Evolutionary conservation across 108 stramenopile species (phyloP).

Genomic region (Conticribra guillardii): DNA sequence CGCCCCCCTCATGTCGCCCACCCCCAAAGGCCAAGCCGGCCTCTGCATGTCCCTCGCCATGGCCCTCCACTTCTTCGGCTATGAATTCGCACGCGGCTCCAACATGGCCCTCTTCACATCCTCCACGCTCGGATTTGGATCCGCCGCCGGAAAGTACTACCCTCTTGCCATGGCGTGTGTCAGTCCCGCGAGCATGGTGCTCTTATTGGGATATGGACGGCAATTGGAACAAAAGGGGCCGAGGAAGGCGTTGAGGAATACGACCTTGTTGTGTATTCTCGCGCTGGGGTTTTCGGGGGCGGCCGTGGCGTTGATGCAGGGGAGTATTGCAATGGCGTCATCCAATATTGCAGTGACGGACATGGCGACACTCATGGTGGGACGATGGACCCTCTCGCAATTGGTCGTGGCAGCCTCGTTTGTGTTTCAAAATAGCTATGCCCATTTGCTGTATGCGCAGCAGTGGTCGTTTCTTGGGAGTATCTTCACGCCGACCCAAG

Average conservation of each 20-base stretch:
- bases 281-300: conserved; percentile 47
- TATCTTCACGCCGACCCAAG: conserved; percentile 72
- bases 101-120: conserved; percentile 83
- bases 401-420: conserved; percentile 65
- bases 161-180: conserved; percentile 82
- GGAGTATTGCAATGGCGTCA: conserved; percentile 32
- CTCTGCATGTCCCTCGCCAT: conserved; percentile 72
- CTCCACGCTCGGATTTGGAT: conserved; percentile 63
- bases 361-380: no score
- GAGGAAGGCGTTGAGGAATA: conserved; percentile 57
- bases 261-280: conserved; percentile 59
- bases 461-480: conserved; percentile 86
- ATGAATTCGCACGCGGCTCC: conserved; percentile 75
- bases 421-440: conserved; percentile 84
- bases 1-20: neutral
- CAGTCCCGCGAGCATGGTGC: conserved; percentile 59
- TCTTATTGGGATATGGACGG: conserved; percentile 61
- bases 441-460: conserved; percentile 78
- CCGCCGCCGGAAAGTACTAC: conserved; percentile 56
- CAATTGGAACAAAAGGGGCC: conserved; percentile 68
- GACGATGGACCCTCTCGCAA: conserved; percentile 47
- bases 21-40: conserved; percentile 3
- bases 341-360: no score
- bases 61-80: conserved; percentile 78
- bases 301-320: conserved; percentile 30